A percentile compares a stretch with the other conserved stretches of the same genome.
phyloP scores from a whole-genome alignment of 177 flowering plant genomes.

The Vitis hybrid region DNA sequence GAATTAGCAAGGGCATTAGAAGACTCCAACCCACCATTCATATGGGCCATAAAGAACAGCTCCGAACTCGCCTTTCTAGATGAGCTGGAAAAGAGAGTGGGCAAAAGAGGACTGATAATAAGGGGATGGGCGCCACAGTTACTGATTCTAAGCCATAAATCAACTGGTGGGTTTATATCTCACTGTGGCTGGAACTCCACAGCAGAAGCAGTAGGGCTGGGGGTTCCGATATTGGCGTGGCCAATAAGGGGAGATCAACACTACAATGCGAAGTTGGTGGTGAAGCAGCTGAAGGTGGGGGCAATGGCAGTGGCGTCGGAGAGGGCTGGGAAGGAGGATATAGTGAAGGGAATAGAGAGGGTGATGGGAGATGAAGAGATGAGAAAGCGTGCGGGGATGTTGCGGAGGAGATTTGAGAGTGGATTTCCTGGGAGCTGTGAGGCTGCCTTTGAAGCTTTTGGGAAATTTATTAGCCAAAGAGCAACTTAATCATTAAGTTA shows the following conservation, averaged over 20 bases:
- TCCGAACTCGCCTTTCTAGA: no score
- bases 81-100: constrained; percentile 14
- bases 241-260: constrained; percentile 72
- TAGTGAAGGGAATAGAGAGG: constrained; percentile 41
- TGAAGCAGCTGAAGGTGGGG: constrained; percentile 43
- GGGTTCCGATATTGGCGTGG: constrained; percentile 69
- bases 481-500: neutral
- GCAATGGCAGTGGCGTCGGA: constrained; percentile 22
- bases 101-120: constrained; percentile 51
- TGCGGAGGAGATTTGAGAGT: constrained; percentile 21
- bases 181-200: constrained; percentile 87
- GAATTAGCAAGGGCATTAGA: constrained; percentile 37
- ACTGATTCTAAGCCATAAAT: constrained; percentile 64
- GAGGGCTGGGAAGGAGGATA: constrained; percentile 36
- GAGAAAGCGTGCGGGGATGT: constrained; percentile 24
- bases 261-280: constrained; percentile 51
- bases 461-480: constrained; percentile 22
- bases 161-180: constrained; percentile 61
- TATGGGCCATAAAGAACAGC: constrained; percentile 35
- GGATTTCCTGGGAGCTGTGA: constrained; percentile 54
- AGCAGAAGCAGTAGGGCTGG: constrained; percentile 55
- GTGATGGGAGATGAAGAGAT: constrained; percentile 43
- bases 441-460: constrained; percentile 50
- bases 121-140: constrained; percentile 85
- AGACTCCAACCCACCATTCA: constrained; percentile 33